phyloP scores from a whole-genome alignment of 2,329 filamentous ascomycete genomes.

The Neonectria neomacrospora region DNA sequence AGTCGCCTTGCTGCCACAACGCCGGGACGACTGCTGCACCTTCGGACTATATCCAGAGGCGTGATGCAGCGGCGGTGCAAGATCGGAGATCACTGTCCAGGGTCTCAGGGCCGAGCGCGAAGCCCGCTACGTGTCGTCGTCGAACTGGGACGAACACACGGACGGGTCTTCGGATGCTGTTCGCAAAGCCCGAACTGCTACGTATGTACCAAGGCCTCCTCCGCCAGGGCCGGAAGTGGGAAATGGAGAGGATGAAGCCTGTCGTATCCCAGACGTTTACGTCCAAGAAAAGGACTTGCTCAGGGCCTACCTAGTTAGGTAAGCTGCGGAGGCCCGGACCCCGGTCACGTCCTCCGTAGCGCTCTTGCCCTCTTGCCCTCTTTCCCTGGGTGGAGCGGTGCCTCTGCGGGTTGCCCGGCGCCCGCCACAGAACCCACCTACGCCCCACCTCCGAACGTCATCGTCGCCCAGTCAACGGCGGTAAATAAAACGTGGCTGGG shows the following conservation, averaged over 20 bases:
- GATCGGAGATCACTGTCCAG: constrained; percentile 37
- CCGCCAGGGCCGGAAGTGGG: too few species aligned
- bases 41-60: background rate
- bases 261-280: too few species aligned
- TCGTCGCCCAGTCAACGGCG: constrained; percentile 39
- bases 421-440: constrained; percentile 10
- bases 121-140: background rate
- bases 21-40: background rate
- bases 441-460: constrained; percentile 37
- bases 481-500: constrained; percentile 46
- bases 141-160: background rate
- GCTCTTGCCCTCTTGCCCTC: too few species aligned
- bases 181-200: background rate
- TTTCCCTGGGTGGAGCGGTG: too few species aligned
- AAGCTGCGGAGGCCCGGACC: too few species aligned
- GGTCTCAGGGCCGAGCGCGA: constrained; percentile 33
- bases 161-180: background rate
- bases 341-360: background rate
- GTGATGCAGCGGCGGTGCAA: constrained; percentile 5
- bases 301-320: background rate
- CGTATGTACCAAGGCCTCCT: too few species aligned
- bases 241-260: too few species aligned
- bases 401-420: constrained; percentile 41
- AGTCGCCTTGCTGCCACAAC: background rate
- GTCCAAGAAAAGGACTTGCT: constrained; percentile 12